These are phyloP conservation scores for Pseudogymnoascus sp. DNA, from an alignment of 2,329 filamentous ascomycete species.

Conservation along the genomic window DNA sequence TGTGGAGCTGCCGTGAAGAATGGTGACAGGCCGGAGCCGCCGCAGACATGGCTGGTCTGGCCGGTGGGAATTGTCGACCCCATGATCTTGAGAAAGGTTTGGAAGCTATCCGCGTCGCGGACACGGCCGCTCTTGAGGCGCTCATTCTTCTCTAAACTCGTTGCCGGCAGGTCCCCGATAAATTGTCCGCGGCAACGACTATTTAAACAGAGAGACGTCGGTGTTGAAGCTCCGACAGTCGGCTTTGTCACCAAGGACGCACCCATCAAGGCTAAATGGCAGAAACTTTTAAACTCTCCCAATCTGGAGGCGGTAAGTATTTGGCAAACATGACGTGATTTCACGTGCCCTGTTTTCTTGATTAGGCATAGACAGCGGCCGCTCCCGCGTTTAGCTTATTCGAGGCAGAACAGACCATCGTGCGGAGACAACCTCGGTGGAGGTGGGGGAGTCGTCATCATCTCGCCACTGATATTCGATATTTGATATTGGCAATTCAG, in stretches of 20 bases:
- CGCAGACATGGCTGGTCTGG: conserved; percentile 10
- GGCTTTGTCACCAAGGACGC: not conserved
- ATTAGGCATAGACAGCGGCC: not conserved
- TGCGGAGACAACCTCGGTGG: not conserved
- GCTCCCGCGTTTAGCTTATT: not conserved
- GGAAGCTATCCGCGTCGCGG: conserved; percentile 17
- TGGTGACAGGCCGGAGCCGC: conserved; percentile 12
- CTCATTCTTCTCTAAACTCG: conserved; percentile 18
- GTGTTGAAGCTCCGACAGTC: conserved; percentile 1
- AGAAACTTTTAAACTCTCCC: not conserved
- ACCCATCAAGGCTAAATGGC: conserved; percentile 6
- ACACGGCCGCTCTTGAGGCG: conserved; percentile 18
- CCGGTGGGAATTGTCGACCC: conserved; percentile 15
- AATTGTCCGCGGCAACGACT: not conserved
- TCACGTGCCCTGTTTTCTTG: not conserved
- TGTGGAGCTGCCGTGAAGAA: conserved; percentile 19
- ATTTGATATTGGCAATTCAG: not conserved
- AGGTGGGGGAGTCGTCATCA: not conserved
- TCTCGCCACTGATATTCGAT: not conserved
- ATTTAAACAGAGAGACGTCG: not conserved
- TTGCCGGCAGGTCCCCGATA: not conserved
- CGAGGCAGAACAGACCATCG: not conserved
- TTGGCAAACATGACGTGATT: not conserved
- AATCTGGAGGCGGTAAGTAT: not conserved
- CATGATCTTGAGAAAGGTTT: conserved; percentile 14